These are phyloP conservation scores for Gypsophila paniculata DNA, from an alignment of 179 eudicot genomes.

Conservation along the genomic window DNA sequence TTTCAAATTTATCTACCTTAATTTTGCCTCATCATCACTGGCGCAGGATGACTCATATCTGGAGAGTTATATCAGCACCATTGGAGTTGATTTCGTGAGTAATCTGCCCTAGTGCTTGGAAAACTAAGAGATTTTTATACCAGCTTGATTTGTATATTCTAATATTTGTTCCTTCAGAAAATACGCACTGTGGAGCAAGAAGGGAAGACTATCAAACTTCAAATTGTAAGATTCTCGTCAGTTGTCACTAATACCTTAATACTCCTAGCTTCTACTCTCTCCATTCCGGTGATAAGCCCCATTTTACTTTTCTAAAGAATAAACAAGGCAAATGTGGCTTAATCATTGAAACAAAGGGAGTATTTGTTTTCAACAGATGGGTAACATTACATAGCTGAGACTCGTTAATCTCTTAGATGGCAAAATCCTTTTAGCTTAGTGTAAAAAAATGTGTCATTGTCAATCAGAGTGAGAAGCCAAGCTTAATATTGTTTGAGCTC, in stretches of 20 bases:
- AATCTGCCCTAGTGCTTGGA: not conserved
- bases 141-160: constrained; percentile 13
- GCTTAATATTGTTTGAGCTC: too few relatives aligned
- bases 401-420: not conserved
- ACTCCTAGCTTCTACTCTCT: not conserved
- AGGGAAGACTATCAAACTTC: constrained; percentile 66
- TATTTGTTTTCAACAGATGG: not conserved
- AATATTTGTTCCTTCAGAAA: constrained; percentile 39
- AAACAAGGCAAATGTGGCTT: too few relatives aligned
- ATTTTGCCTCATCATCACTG: constrained; percentile 3
- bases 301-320: too few relatives aligned
- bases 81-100: constrained; percentile 69
- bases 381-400: not conserved
- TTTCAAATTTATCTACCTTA: constrained; percentile 11
- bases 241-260: not conserved
- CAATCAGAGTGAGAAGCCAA: too few relatives aligned
- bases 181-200: constrained; percentile 80
- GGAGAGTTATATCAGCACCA: constrained; percentile 72
- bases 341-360: too few relatives aligned
- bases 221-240: constrained; percentile 43
- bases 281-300: too few relatives aligned
- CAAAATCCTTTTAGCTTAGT: not conserved
- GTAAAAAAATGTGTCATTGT: too few relatives aligned
- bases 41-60: constrained; percentile 38
- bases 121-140: not conserved